Evolutionary conservation across 2,329 filamentous ascomycete species (phyloP), one percentile per base, ranked within the genome.

Genomic region (Epichloe glyceriae): DNA sequence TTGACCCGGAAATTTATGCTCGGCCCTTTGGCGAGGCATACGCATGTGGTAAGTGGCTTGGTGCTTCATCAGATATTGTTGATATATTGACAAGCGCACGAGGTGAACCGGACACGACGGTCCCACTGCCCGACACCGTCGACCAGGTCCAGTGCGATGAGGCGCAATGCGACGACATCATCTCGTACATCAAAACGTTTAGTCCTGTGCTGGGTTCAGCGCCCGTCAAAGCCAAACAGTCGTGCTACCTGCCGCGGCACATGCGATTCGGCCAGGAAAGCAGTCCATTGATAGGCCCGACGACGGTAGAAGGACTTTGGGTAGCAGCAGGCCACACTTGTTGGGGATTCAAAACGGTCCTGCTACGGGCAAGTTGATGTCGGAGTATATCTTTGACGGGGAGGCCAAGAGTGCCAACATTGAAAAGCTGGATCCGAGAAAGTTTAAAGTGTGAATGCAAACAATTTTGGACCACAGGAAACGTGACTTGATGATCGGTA

Each of bases 271-370:
- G 82, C n/a, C 71, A 75, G 43, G 76, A 80, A 63, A 70, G 68
- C 38, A 82, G 80, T 0, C 91, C 93, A 5, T 67, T 97, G 47
- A 77, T 97, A 22, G 93, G 93, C 0, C 71, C 75, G 49, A 90
- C 89, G 7, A 76, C 78, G 2, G 79, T 84, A 0, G 78, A 80
- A 6, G 89, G 90, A 0, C 61, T 97, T 42, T 83, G 85, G 65
- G 73, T 97, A 53, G 93, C 93, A 0, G 78, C 88, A 0, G 93
- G 93, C 0, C 93, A 98, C 71, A 95, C 89, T 1, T 97, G 91
- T 70, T 98, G 93, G 93, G 93, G 0, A 95, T 98, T 20, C 91
- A 97, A 70, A 97, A 98, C 69, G 88, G 83, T 0, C 90, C 91
- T 1, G 93, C 78, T 1, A 97, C 91, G 7, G 87, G 87, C 4